Base-by-base conservation (phyloP, 257 asterid genomes). In the Solanum commersonii region DNA sequence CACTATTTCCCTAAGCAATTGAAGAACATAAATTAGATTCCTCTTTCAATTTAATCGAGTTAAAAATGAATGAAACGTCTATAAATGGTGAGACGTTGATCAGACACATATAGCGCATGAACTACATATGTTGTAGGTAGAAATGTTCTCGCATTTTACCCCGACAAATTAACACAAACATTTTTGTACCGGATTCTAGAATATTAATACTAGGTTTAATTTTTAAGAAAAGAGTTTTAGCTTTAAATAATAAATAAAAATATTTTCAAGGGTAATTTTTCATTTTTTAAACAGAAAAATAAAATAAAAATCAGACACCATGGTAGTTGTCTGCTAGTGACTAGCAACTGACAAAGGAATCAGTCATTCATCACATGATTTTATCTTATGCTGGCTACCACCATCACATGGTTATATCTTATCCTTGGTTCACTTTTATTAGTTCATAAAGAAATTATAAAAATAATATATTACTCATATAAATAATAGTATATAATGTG, bases 1-100 rank as follows among this genome's bases (percentile, higher is more conserved):
- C 88, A 94, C 98, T 0, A 88, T 88, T 82, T 95, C 94, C 93
- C 98, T 96, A 71, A 29, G 23, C 84, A 72, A 60, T 33, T 20
- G 11, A 46, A 9, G 67, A 12, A 2, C 15, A 38, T 31, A 15
- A 16, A 81, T 81, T 27, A 78, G 8, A 73, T 16, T 44, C 5
- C 0, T 42, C 3, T 79, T 46, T 14, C 40, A 0, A 27, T 79
- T 27, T 27, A 79, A 42, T 29, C 40, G 4, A 15, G 3, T 67
- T n/a, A n/a, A 25, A 67, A 65, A 25, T 5, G 0, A 2, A n/a
- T 23, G 29, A 63, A 63, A 63, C 16, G 52, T 44, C 52, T 6
- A 65, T 67, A 0, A 12, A 68, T 5, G 35, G 0, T n/a, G 1
- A 63, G 31, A 0, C 29, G 1, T 63, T 63, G 7, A 10, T 59